These are phyloP conservation scores for Drosera capensis DNA, from an alignment of 148 eudicot genomes.

Conservation along the genomic window DNA sequence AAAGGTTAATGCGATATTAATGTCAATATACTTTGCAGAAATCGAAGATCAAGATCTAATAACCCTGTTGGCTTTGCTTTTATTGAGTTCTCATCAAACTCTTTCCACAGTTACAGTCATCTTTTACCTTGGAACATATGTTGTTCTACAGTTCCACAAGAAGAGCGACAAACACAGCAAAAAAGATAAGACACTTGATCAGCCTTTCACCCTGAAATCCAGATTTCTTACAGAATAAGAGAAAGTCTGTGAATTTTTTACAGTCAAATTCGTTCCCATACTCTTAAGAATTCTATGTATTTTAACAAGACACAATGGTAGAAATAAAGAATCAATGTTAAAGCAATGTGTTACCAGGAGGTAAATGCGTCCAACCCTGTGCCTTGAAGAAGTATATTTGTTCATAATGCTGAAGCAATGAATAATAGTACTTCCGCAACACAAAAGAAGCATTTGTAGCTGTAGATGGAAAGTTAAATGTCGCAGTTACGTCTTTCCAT, in stretches of 20 bases:
- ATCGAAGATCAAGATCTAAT: too few species aligned
- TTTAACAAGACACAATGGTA: neutral
- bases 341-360: conserved; percentile 38
- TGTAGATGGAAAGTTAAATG: conserved; percentile 76
- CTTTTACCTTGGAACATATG: too few species aligned
- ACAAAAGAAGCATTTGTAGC: conserved; percentile 94
- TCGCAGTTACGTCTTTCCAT: conserved; percentile 79
- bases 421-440: conserved; percentile 65
- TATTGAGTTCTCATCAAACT: too few species aligned
- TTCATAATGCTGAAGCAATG: conserved; percentile 65
- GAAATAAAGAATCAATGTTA: neutral
- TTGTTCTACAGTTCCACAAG: too few species aligned
- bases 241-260: neutral
- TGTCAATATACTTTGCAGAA: too few species aligned
- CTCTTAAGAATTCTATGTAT: too few species aligned
- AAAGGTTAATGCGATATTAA: neutral
- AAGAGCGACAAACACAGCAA: too few species aligned
- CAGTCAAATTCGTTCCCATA: neutral
- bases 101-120: too few species aligned
- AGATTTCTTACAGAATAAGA: too few species aligned
- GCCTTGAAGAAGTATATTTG: conserved; percentile 69
- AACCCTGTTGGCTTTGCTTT: too few species aligned
- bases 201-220: too few species aligned
- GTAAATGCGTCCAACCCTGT: conserved; percentile 31
- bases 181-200: too few species aligned